Conservation (phyloP, 768 basidiomycete species). For the Tulasnella sp. region DNA sequence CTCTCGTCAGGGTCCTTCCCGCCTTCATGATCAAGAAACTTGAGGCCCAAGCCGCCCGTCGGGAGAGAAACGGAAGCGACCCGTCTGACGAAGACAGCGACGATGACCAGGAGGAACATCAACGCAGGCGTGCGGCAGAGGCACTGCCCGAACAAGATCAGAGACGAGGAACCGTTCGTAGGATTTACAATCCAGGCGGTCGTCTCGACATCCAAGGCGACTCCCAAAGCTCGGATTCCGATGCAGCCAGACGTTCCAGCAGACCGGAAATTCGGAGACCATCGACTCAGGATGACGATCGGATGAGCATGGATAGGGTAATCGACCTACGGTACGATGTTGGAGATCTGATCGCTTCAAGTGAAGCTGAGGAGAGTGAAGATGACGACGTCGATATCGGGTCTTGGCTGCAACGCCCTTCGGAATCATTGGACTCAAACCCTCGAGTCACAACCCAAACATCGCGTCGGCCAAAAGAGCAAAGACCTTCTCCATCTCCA, state of each 20-base stretch:
- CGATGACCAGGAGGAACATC: constrained; percentile 14
- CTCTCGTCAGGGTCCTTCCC: constrained; percentile 42
- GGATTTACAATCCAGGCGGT: constrained; percentile 11
- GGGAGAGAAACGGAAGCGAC: neutral
- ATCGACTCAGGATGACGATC: neutral
- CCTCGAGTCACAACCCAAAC: neutral
- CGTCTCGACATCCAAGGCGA: constrained; percentile 44
- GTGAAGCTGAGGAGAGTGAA: constrained; percentile 24
- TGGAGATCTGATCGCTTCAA: constrained; percentile 15
- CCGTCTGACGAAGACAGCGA: neutral
- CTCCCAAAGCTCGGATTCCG: constrained; percentile 39
- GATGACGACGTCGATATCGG: constrained; percentile 28
- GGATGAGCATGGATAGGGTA: neutral
- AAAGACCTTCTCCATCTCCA: constrained; percentile 11
- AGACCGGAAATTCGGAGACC: neutral
- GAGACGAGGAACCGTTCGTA: constrained; percentile 10
- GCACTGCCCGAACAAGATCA: neutral
- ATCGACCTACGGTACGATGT: neutral
- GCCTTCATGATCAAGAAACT: constrained; percentile 37
- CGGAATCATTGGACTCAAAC: neutral
- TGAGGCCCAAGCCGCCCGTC: constrained; percentile 15
- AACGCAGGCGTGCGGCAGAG: constrained; percentile 3
- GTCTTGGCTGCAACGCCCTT: constrained; percentile 23
- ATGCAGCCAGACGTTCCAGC: neutral
- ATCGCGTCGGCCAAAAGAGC: neutral